These are phyloP conservation scores for Lepidium aucheri DNA, from an alignment of 345 rosid genomes.

Conservation along the genomic window DNA sequence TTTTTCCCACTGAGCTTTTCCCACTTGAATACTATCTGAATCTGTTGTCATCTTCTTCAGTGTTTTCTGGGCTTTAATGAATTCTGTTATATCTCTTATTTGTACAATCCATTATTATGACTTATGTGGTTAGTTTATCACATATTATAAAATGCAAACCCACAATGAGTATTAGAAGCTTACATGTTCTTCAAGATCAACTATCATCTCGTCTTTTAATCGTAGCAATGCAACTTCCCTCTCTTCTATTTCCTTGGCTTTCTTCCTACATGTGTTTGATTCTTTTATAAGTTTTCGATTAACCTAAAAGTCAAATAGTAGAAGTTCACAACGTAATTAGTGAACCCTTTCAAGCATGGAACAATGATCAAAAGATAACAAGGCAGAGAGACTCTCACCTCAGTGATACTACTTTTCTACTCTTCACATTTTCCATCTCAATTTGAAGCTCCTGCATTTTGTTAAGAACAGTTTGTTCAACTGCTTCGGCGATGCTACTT, in stretches of 20 bases:
- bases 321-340: neutral
- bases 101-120: conserved; percentile 20
- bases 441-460: conserved; percentile 57
- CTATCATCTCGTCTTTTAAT: conserved; percentile 51
- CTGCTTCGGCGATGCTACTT: conserved; percentile 46
- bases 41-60: conserved; percentile 40
- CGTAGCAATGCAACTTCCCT: conserved; percentile 43
- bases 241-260: conserved; percentile 67
- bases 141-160: neutral
- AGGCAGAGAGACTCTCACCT: conserved; percentile 35
- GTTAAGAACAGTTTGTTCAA: conserved; percentile 51
- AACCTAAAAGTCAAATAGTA: conserved; percentile 27
- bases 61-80: conserved; percentile 71
- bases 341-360: neutral
- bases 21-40: conserved; percentile 48
- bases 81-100: conserved; percentile 73
- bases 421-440: conserved; percentile 48
- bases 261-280: conserved; percentile 56
- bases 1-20: neutral
- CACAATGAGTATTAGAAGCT: neutral
- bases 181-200: conserved; percentile 87
- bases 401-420: conserved; percentile 55
- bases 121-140: neutral
- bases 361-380: neutral
- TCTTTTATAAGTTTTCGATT: conserved; percentile 64